Conservation (phyloP, 768 basidiomycete species). For the Boletellus sp. region DNA sequence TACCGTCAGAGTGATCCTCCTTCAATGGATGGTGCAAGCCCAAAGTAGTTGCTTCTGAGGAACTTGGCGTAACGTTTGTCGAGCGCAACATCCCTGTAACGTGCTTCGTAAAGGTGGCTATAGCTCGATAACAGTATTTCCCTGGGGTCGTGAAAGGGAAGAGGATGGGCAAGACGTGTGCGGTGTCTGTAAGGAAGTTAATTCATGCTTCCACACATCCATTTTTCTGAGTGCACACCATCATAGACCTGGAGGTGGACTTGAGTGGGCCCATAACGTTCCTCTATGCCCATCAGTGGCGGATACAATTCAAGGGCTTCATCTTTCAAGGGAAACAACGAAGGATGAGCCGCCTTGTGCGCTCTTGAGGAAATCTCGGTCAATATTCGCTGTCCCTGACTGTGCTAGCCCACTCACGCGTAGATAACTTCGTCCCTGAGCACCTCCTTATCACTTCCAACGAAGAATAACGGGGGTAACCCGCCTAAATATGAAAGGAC, state of each 20-base stretch:
- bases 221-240: constrained; percentile 40
- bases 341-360: constrained; percentile 87
- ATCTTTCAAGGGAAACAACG: constrained; percentile 52
- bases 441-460: constrained; percentile 88
- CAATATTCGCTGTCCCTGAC: background rate
- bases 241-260: constrained; percentile 95
- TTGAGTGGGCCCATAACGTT: constrained; percentile 55
- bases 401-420: constrained; percentile 44
- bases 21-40: constrained; percentile 1
- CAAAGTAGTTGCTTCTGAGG: constrained; percentile 6
- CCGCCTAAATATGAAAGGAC: constrained; percentile 83
- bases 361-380: constrained; percentile 48
- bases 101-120: constrained; percentile 66
- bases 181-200: constrained; percentile 46
- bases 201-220: constrained; percentile 13
- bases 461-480: constrained; percentile 79
- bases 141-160: constrained; percentile 76
- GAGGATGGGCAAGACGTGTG: constrained; percentile 69
- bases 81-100: constrained; percentile 48
- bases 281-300: constrained; percentile 50
- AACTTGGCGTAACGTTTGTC: constrained; percentile 6
- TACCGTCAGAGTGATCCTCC: background rate
- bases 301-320: constrained; percentile 53
- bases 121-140: constrained; percentile 76
- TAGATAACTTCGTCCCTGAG: constrained; percentile 91